Percentiles rank a stretch among this genome's conserved stretches.
These are phyloP conservation scores for Globisporangium nagaii DNA, from an alignment of 352 stramenopile genomes.

Conservation along the genomic window DNA sequence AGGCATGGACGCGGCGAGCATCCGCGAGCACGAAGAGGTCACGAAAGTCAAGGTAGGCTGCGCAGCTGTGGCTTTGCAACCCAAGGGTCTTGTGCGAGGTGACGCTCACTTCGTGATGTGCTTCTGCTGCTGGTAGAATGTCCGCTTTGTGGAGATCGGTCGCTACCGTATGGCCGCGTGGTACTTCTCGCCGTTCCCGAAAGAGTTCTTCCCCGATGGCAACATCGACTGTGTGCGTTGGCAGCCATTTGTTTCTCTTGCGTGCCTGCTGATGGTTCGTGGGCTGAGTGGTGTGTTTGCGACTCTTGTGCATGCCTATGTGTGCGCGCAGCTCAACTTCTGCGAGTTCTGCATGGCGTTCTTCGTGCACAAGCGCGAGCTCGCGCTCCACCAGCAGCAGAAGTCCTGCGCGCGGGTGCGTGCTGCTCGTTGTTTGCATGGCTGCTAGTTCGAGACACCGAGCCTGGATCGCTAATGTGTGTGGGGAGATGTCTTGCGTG, in stretches of 20 bases:
- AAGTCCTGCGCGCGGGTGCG: constrained; percentile 55
- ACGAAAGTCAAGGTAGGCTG: constrained; percentile 90
- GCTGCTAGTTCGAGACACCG: no score
- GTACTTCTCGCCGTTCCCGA: constrained; percentile 98
- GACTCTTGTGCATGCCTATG: background rate
- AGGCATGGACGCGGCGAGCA: constrained; percentile 95
- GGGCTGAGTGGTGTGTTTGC: background rate
- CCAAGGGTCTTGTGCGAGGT: background rate
- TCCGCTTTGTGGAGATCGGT: constrained; percentile 94
- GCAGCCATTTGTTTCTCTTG: background rate
- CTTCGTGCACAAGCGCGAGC: constrained; percentile 73
- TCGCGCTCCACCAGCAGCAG: constrained; percentile 60
- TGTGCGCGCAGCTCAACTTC: constrained; percentile 67
- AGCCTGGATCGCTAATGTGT: no score
- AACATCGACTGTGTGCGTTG: constrained; percentile 74
- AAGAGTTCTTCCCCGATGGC: constrained; percentile 90
- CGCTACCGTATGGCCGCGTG: constrained; percentile 92
- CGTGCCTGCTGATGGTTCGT: background rate
- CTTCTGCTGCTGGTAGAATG: constrained; percentile 86
- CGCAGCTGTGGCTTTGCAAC: background rate
- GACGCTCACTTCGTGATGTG: background rate
- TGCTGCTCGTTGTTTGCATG: background rate
- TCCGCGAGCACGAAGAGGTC: constrained; percentile 97
- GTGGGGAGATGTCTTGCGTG: background rate
- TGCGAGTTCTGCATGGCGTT: constrained; percentile 89